Conservation (phyloP, 2,329 filamentous ascomycete species). For the Colletotrichum musicola region DNA sequence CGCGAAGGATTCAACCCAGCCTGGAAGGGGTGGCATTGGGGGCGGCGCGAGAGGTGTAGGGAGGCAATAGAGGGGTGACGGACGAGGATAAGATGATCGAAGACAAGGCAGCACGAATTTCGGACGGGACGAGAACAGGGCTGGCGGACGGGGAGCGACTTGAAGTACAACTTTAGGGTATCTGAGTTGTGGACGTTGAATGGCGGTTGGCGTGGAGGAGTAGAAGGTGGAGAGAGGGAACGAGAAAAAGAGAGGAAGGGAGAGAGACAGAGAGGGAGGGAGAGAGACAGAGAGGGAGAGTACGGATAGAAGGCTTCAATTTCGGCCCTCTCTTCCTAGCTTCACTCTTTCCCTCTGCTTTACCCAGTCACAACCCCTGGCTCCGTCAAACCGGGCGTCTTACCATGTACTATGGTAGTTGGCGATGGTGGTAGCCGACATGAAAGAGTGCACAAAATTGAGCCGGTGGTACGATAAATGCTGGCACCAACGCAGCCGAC, state of each 20-base stretch:
- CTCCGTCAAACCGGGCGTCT: not conserved
- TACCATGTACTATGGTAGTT: not conserved
- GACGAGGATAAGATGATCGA: not conserved
- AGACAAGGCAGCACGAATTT: slow-evolving; percentile 5
- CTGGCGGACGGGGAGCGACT: not conserved
- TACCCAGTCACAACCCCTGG: not conserved
- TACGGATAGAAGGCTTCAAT: not conserved
- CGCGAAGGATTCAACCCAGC: slow-evolving; percentile 29
- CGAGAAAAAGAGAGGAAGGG: not conserved
- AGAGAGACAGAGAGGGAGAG: not conserved
- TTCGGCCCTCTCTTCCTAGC: not conserved
- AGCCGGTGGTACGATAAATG: slow-evolving; percentile 36
- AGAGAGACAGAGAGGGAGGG: not conserved
- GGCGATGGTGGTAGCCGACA: slow-evolving; percentile 11
- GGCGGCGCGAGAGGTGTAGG: slow-evolving; percentile 28
- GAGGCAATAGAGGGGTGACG: not conserved
- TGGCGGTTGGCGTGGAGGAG: too few relatives aligned
- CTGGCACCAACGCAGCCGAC: slow-evolving; percentile 34
- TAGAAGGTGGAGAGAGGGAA: too few relatives aligned
- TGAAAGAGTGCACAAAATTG: slow-evolving; percentile 1
- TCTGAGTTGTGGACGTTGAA: too few relatives aligned
- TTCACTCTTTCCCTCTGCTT: not conserved
- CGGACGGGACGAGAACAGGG: not conserved
- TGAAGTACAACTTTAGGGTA: too few relatives aligned
- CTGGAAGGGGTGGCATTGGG: slow-evolving; percentile 32